Conservation (phyloP, 129 eudicot species). For the Flaveria trinervia region DNA sequence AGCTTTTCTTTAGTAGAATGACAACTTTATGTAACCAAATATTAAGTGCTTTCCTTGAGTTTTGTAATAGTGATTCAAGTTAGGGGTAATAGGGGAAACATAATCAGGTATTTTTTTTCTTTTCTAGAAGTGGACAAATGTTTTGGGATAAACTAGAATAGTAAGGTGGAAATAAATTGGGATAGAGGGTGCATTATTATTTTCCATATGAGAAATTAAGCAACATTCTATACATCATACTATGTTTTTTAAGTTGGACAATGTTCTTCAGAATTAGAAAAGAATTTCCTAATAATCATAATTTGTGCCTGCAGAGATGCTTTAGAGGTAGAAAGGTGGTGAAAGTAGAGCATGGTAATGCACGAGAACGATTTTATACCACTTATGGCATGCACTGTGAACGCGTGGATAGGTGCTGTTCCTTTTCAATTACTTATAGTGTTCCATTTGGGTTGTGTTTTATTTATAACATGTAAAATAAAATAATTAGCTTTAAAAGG, state of each 20-base stretch:
- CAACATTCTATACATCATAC: slow-evolving; percentile 16
- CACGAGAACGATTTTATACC: slow-evolving; percentile 63
- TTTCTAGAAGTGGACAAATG: no score
- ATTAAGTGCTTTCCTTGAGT: no score
- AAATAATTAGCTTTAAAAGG: no score
- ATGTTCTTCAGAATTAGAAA: background rate
- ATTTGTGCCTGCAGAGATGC: slow-evolving; percentile 63
- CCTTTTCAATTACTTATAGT: background rate
- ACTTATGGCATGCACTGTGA: slow-evolving; percentile 73
- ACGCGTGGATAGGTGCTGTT: slow-evolving; percentile 63
- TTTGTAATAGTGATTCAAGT: no score
- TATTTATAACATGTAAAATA: no score
- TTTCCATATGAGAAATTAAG: background rate
- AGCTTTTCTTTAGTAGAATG: no score
- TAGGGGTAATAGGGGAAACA: no score
- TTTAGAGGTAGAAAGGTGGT: slow-evolving; percentile 90
- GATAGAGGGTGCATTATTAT: no score
- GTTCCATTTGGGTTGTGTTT: background rate
- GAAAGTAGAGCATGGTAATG: slow-evolving; percentile 62
- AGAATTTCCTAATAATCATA: background rate
- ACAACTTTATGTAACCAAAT: no score
- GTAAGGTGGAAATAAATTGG: no score
- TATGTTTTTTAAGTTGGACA: background rate
- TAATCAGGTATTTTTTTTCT: no score
- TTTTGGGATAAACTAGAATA: no score